Evolutionary conservation across 352 stramenopile genomes (phyloP).

Genomic region (Phytophthora cryptogea): DNA sequence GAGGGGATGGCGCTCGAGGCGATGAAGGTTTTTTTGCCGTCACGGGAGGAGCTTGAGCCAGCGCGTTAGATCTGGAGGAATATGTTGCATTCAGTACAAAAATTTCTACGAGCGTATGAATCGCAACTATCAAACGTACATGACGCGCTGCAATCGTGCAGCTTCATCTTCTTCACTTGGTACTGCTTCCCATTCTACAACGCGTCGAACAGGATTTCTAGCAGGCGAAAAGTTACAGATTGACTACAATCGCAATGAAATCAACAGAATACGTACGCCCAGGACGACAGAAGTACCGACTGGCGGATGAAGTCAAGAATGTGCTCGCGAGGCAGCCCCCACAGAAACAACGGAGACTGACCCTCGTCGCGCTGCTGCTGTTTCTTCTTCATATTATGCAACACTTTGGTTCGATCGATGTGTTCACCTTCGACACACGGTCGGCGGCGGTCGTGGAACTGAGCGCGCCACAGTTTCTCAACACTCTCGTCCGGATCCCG

Average conservation of each 20-base stretch:
- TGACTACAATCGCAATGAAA: not conserved
- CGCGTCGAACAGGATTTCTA: conserved; percentile 35
- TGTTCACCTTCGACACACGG: conserved; percentile 39
- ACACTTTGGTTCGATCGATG: conserved; percentile 58
- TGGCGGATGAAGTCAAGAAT: conserved; percentile 82
- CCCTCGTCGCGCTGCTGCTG: conserved; percentile 5
- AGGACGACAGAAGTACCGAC: conserved; percentile 68
- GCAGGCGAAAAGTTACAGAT: not conserved
- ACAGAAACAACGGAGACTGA: conserved; percentile 52
- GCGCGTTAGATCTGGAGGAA: conserved; percentile 18
- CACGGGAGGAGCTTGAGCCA: conserved; percentile 16
- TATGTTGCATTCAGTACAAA: not conserved
- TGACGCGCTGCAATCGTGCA: conserved; percentile 9
- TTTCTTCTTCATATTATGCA: conserved; percentile 38
- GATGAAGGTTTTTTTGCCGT: conserved; percentile 18
- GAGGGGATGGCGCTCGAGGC: conserved; percentile 23
- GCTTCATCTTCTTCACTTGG: conserved; percentile 25
- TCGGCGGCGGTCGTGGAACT: conserved; percentile 44
- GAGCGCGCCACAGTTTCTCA: conserved; percentile 51
- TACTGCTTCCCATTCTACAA: conserved; percentile 52
- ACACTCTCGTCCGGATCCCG: conserved; percentile 34
- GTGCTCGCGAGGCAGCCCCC: conserved; percentile 70
- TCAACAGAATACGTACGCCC: conserved; percentile 47
- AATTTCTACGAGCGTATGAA: not conserved
- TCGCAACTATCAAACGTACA: conserved; percentile 13